A percentile compares a stretch with the other conserved stretches of the same genome.
These are phyloP conservation scores for Curvularia hawaiiensis DNA, from an alignment of 2,329 filamentous ascomycete species.

Conservation along the genomic window DNA sequence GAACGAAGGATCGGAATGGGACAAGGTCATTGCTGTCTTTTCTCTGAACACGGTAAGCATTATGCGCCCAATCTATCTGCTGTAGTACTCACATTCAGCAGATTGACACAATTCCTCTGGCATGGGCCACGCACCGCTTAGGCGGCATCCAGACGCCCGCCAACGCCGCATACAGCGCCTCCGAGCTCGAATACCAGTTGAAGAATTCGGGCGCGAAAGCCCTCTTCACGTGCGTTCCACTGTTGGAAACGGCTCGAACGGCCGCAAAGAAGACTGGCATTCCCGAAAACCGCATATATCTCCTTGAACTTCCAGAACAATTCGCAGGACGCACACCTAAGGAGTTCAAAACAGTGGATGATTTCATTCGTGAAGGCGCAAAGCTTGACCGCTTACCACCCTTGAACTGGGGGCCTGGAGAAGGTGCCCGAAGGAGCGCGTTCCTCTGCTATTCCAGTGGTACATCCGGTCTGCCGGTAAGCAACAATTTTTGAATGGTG, in stretches of 20 bases:
- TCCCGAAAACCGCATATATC: slow-evolving; percentile 67
- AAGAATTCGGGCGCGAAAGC: slow-evolving; percentile 70
- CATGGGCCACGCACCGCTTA: slow-evolving; percentile 75
- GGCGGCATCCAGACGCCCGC: slow-evolving; percentile 76
- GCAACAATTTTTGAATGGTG: slow-evolving; percentile 19
- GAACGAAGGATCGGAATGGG: slow-evolving; percentile 76
- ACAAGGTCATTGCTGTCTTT: slow-evolving; percentile 78
- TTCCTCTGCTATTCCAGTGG: slow-evolving; percentile 83
- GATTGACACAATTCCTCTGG: slow-evolving; percentile 76
- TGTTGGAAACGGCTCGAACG: slow-evolving; percentile 67
- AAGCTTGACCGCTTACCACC: slow-evolving; percentile 59
- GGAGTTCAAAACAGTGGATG: slow-evolving; percentile 67
- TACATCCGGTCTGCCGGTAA: slow-evolving; percentile 76
- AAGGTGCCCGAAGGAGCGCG: slow-evolving; percentile 70
- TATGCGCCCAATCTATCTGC: background rate
- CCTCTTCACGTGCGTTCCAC: slow-evolving; percentile 72
- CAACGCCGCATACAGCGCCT: slow-evolving; percentile 73
- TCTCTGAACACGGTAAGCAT: slow-evolving; percentile 75
- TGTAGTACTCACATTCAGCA: slow-evolving; percentile 43
- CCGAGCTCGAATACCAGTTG: slow-evolving; percentile 74
- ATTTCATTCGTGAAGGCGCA: slow-evolving; percentile 67
- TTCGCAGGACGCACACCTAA: slow-evolving; percentile 54
- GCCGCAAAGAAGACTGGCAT: slow-evolving; percentile 69
- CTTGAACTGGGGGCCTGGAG: slow-evolving; percentile 66
- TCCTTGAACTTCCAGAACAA: slow-evolving; percentile 69